Evolutionary conservation across 257 asterid species (phyloP).

Genomic region (Misopates orontium): DNA sequence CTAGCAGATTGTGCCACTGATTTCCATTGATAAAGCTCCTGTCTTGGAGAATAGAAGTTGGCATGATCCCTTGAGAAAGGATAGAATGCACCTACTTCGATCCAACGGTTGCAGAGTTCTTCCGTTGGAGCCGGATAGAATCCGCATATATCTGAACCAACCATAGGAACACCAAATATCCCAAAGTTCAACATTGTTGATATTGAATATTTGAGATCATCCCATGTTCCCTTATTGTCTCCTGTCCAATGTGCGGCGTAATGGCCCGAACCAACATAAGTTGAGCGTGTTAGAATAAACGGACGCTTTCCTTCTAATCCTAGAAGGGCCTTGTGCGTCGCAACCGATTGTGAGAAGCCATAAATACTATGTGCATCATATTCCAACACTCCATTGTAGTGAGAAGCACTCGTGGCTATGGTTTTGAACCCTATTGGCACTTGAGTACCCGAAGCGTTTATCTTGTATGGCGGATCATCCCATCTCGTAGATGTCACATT

Average conservation of each 20-base stretch:
- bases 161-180: slow-evolving; percentile 93
- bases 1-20: slow-evolving; percentile 87
- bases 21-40: slow-evolving; percentile 97
- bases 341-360: slow-evolving; percentile 78
- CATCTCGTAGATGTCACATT: slow-evolving; percentile 72
- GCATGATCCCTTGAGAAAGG: slow-evolving; percentile 97
- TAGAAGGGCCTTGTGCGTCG: slow-evolving; percentile 80
- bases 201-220: slow-evolving; percentile 71
- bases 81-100: slow-evolving; percentile 88
- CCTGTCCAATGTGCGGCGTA: slow-evolving; percentile 98
- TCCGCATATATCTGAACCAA: slow-evolving; percentile 96
- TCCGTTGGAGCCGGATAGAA: slow-evolving; percentile 87
- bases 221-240: slow-evolving; percentile 93
- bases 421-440: slow-evolving; percentile 85
- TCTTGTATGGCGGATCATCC: slow-evolving; percentile 98
- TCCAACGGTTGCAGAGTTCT: slow-evolving; percentile 98
- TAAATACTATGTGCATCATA: slow-evolving; percentile 91
- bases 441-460: slow-evolving; percentile 77
- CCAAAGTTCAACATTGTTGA: slow-evolving; percentile 88
- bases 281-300: slow-evolving; percentile 74
- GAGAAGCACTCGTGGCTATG: slow-evolving; percentile 80
- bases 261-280: slow-evolving; percentile 82
- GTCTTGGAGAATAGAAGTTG: slow-evolving; percentile 81
- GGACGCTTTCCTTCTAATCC: slow-evolving; percentile 82
- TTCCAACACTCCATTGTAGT: slow-evolving; percentile 79